Evolutionary conservation across 1,284 basidiomycete genomes (phyloP).

Genomic region (Ganoderma meredithae): DNA sequence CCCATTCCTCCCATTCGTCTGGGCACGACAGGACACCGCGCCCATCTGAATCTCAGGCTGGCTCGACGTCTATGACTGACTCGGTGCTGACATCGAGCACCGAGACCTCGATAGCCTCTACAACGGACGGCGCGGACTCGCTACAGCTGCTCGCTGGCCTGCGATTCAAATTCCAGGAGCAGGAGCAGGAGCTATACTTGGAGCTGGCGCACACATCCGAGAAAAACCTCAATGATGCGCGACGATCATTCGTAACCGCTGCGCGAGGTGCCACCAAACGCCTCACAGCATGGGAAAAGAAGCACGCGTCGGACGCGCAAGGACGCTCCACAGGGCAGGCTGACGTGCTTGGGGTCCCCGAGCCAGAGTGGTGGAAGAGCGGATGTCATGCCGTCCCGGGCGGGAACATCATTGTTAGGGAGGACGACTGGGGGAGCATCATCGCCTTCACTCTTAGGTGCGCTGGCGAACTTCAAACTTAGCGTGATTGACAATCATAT

Average conservation of each 20-base stretch:
- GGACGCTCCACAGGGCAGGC: conserved; percentile 30
- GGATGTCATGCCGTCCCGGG: conserved; percentile 72
- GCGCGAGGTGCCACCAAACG: conserved; percentile 59
- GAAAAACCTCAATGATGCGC: conserved; percentile 65
- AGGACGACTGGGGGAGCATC: conserved; percentile 78
- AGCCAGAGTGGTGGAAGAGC: conserved; percentile 71
- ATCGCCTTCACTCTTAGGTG: conserved; percentile 78
- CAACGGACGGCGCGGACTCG: conserved; percentile 40
- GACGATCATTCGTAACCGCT: conserved; percentile 60
- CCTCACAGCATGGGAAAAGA: conserved; percentile 68
- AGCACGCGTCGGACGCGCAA: conserved; percentile 47
- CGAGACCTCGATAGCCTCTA: conserved; percentile 11
- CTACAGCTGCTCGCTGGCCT: conserved; percentile 55
- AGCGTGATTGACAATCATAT: neutral
- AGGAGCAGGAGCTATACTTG: conserved; percentile 64
- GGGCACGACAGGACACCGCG: conserved; percentile 11
- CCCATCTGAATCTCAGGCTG: conserved; percentile 17
- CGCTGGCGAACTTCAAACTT: neutral
- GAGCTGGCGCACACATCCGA: conserved; percentile 56
- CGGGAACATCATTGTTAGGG: conserved; percentile 69
- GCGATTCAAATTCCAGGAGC: conserved; percentile 61
- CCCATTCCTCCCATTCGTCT: conserved; percentile 21
- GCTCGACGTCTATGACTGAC: conserved; percentile 22
- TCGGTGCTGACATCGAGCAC: conserved; percentile 4
- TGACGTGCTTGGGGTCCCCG: conserved; percentile 44